These are phyloP conservation scores for Ceratocystiopsis minuta DNA, from an alignment of 2,329 filamentous ascomycete species.

Conservation along the genomic window DNA sequence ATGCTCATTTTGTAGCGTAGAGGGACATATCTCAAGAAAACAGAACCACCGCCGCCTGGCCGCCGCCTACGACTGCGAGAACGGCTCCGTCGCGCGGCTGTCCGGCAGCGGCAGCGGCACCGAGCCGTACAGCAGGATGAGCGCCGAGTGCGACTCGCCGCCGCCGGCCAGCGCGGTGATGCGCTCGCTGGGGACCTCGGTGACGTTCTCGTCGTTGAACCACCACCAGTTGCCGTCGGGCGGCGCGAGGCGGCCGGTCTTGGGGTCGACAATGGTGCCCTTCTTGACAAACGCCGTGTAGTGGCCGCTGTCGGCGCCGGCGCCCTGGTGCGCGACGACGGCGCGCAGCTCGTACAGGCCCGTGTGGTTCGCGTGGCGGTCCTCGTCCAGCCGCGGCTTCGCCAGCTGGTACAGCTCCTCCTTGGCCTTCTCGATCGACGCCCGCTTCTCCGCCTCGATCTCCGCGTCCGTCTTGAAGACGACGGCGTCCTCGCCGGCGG, in stretches of 20 bases:
- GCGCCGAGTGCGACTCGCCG: constrained; percentile 68
- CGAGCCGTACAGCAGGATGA: constrained; percentile 63
- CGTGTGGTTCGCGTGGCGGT: constrained; percentile 78
- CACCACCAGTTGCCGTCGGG: constrained; percentile 98
- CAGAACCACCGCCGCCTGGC: neutral
- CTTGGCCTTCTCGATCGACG: constrained; percentile 60
- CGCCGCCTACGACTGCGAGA: constrained; percentile 5
- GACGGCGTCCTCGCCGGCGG: constrained; percentile 35
- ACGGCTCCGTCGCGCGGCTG: constrained; percentile 3
- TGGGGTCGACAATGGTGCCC: constrained; percentile 50
- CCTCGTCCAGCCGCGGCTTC: constrained; percentile 52
- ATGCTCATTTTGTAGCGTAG: too few relatives aligned
- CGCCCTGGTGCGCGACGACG: constrained; percentile 90
- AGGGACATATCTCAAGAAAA: too few relatives aligned
- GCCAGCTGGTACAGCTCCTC: constrained; percentile 72
- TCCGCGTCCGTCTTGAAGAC: constrained; percentile 88
- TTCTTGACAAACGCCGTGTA: constrained; percentile 99
- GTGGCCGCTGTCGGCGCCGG: constrained; percentile 91
- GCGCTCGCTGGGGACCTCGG: constrained; percentile 79
- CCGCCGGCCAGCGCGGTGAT: constrained; percentile 81
- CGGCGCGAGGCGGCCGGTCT: constrained; percentile 57
- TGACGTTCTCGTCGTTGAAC: constrained; percentile 98
- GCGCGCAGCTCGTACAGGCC: constrained; percentile 89
- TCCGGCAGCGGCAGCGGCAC: constrained; percentile 47
- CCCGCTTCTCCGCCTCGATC: constrained; percentile 69